Evolutionary conservation across 78 protist genomes (phyloP).

Genomic region (Dictyostelium capitatum): DNA sequence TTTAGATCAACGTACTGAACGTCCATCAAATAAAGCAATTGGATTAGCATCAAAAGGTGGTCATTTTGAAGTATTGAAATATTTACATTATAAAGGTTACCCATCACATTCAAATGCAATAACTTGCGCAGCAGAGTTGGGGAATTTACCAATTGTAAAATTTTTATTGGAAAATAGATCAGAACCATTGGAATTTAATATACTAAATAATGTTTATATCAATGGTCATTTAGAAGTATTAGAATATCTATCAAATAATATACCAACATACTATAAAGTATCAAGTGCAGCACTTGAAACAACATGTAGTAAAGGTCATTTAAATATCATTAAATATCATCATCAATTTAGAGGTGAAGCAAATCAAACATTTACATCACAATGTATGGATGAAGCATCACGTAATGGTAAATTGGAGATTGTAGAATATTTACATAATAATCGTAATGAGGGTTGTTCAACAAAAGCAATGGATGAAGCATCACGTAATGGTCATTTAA

Average conservation of each 20-base stretch:
- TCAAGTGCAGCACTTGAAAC: background rate
- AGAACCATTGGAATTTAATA: background rate
- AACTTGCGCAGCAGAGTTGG: background rate
- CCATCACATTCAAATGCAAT: conserved; percentile 12
- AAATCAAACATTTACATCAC: background rate
- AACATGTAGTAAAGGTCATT: background rate
- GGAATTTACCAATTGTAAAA: background rate
- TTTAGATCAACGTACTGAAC: background rate
- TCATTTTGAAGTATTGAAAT: background rate
- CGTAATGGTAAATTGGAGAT: conserved; percentile 6
- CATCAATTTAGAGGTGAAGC: background rate
- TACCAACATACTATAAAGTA: background rate
- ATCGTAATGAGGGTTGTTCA: conserved; percentile 8
- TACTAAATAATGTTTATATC: background rate
- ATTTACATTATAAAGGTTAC: background rate
- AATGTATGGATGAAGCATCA: background rate
- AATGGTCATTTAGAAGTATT: conserved; percentile 1
- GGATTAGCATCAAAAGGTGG: background rate
- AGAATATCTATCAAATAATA: background rate
- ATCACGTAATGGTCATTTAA: background rate
- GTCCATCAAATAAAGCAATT: background rate
- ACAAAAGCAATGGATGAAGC: background rate
- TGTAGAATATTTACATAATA: conserved; percentile 4
- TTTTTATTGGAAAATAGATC: conserved; percentile 8
- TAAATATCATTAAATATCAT: background rate